Evolutionary conservation across 371 early-diverging fungal genomes (phyloP).

Genomic region (Blakeslea trispora): DNA sequence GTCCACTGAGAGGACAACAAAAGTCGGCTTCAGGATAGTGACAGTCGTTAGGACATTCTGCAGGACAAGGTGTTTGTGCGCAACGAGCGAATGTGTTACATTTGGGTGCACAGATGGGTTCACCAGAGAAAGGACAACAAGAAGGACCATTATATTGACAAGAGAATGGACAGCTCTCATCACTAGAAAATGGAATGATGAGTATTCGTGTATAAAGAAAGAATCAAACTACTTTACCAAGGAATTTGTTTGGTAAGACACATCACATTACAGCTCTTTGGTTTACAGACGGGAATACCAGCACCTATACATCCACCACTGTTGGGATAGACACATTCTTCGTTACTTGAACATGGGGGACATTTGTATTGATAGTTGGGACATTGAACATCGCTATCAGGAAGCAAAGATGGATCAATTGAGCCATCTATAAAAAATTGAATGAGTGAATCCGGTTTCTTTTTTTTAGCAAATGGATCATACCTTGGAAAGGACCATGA

Average conservation of each 20-base stretch:
- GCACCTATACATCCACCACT: slow-evolving; percentile 29
- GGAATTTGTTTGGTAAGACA: slow-evolving; percentile 10
- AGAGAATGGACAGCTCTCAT: slow-evolving; percentile 17
- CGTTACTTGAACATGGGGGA: slow-evolving; percentile 24
- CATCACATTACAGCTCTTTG: slow-evolving; percentile 1
- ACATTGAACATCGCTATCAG: slow-evolving; percentile 7
- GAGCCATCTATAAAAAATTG: background rate
- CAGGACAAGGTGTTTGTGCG: slow-evolving; percentile 32
- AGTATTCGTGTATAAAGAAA: too few species aligned
- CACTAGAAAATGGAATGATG: too few species aligned
- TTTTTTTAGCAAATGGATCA: too few species aligned
- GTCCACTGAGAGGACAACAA: slow-evolving; percentile 38
- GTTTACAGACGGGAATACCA: slow-evolving; percentile 23
- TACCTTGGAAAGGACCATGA: too few species aligned
- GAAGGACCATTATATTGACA: slow-evolving; percentile 24
- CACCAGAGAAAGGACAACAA: slow-evolving; percentile 37
- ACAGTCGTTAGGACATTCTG: slow-evolving; percentile 30
- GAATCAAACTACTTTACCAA: slow-evolving; percentile 20
- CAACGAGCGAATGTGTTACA: slow-evolving; percentile 29
- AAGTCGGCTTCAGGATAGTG: slow-evolving; percentile 33
- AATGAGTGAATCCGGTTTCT: too few species aligned
- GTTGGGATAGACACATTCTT: slow-evolving; percentile 33
- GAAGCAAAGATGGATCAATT: background rate
- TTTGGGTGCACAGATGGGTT: slow-evolving; percentile 25
- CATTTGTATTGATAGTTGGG: slow-evolving; percentile 27